Conservation (phyloP, 2,329 filamentous ascomycete genomes). For the Diaporthe batatas region DNA sequence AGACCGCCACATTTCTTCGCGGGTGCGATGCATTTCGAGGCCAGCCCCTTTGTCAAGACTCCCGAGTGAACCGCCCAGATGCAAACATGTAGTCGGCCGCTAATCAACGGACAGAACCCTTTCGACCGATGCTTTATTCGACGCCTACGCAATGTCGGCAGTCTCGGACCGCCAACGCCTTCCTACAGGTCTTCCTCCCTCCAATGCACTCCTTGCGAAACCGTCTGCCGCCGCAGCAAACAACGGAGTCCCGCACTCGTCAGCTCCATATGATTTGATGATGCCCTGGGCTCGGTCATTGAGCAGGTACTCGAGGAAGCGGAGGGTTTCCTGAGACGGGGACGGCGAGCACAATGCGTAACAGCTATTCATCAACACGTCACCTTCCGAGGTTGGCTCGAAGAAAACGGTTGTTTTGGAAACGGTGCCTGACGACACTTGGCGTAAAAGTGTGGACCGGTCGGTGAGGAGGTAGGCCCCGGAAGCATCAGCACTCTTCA, state of each 20-base stretch:
- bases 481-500: slow-evolving; percentile 26
- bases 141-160: background rate
- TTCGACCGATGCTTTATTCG: too few species aligned
- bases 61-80: too few species aligned
- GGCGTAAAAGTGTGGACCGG: slow-evolving; percentile 40
- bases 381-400: slow-evolving; percentile 30
- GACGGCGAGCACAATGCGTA: slow-evolving; percentile 24
- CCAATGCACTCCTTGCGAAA: slow-evolving; percentile 17
- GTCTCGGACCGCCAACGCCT: background rate
- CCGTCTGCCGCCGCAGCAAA: slow-evolving; percentile 25
- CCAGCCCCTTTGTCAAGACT: too few species aligned
- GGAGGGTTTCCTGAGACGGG: slow-evolving; percentile 1
- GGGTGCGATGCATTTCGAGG: too few species aligned
- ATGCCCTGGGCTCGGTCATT: slow-evolving; percentile 16
- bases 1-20: too few species aligned
- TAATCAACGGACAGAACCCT: too few species aligned
- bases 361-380: slow-evolving; percentile 40
- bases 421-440: slow-evolving; percentile 31
- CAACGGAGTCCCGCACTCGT: slow-evolving; percentile 17
- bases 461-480: slow-evolving; percentile 40
- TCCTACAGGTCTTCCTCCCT: slow-evolving; percentile 2
- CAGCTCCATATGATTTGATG: slow-evolving; percentile 18
- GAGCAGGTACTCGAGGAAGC: slow-evolving; percentile 34
- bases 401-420: slow-evolving; percentile 34
- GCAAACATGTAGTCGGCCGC: too few species aligned